Conservation (phyloP, 768 basidiomycete genomes). For the Panaeolus cyanescens region DNA sequence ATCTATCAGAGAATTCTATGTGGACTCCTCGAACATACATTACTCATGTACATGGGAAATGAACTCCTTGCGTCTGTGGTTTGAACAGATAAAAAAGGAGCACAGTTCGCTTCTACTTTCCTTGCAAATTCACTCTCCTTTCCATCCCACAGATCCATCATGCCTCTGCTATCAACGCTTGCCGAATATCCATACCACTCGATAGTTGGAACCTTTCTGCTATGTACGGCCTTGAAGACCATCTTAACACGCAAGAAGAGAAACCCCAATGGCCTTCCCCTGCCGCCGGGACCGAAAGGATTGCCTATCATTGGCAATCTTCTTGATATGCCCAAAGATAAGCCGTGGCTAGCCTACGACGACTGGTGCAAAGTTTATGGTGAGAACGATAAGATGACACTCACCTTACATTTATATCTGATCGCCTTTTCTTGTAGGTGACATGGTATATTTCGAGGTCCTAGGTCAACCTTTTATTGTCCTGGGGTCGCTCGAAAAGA, state of each 20-base stretch:
- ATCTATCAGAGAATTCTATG: background rate
- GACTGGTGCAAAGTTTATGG: constrained; percentile 20
- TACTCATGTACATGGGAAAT: background rate
- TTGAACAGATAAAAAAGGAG: background rate
- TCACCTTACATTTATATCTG: background rate
- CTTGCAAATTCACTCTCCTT: background rate
- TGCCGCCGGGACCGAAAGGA: constrained; percentile 7
- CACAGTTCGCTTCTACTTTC: background rate
- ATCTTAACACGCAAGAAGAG: background rate
- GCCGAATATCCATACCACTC: background rate
- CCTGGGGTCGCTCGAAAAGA: constrained; percentile 42
- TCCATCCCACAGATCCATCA: background rate
- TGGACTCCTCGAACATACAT: background rate
- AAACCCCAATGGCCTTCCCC: background rate
- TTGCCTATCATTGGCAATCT: constrained; percentile 1
- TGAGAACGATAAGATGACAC: background rate
- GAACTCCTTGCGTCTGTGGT: background rate
- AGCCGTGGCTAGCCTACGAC: constrained; percentile 20
- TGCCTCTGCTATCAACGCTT: background rate
- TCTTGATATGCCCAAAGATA: background rate
- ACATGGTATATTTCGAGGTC: constrained; percentile 53
- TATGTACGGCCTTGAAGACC: background rate
- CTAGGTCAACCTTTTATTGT: constrained; percentile 46
- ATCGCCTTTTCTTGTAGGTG: constrained; percentile 38
- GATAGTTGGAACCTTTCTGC: background rate